phyloP scores from a whole-genome alignment of 495 filamentous ascomycete species.

The Penicillium alfredii region DNA sequence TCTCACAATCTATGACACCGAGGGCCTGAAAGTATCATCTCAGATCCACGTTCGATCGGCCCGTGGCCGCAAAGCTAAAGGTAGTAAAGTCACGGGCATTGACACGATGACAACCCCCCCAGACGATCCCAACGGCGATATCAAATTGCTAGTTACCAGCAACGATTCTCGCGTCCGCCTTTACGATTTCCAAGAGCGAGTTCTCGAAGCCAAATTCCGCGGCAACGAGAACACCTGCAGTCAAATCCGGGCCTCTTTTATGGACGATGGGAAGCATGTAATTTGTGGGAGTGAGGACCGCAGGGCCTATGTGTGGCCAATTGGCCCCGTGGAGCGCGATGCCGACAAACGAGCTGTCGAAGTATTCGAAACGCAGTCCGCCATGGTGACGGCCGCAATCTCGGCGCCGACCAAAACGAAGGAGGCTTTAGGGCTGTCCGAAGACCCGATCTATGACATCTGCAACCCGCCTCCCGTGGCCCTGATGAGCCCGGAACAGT shows the following conservation, averaged over 20 bases:
- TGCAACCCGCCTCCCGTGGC: conserved; percentile 94
- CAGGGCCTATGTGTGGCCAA: conserved; percentile 84
- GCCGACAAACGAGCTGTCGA: conserved; percentile 77
- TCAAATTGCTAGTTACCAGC: conserved; percentile 85
- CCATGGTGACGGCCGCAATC: conserved; percentile 79
- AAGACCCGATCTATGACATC: conserved; percentile 90
- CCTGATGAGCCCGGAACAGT: conserved; percentile 67
- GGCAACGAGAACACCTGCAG: conserved; percentile 89
- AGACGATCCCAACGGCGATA: conserved; percentile 59
- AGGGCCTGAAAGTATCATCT: conserved; percentile 74
- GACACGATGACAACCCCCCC: conserved; percentile 63
- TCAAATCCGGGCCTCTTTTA: conserved; percentile 86
- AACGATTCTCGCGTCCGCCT: conserved; percentile 93
- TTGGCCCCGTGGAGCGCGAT: conserved; percentile 55
- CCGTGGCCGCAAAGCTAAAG: conserved; percentile 87
- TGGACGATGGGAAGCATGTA: conserved; percentile 79
- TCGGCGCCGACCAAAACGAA: conserved; percentile 77
- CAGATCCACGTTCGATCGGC: conserved; percentile 88
- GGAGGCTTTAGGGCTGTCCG: conserved; percentile 69
- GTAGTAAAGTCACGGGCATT: conserved; percentile 95
- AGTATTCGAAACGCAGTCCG: conserved; percentile 81
- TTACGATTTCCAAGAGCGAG: conserved; percentile 80
- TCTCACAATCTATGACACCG: conserved; percentile 91
- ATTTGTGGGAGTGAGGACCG: conserved; percentile 93
- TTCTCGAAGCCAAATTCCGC: conserved; percentile 81